A percentile compares a stretch with the other conserved stretches of the same genome.
These are phyloP conservation scores for Xerocomus minutiporus DNA, from an alignment of 1,284 basidiomycete species.

Conservation along the genomic window DNA sequence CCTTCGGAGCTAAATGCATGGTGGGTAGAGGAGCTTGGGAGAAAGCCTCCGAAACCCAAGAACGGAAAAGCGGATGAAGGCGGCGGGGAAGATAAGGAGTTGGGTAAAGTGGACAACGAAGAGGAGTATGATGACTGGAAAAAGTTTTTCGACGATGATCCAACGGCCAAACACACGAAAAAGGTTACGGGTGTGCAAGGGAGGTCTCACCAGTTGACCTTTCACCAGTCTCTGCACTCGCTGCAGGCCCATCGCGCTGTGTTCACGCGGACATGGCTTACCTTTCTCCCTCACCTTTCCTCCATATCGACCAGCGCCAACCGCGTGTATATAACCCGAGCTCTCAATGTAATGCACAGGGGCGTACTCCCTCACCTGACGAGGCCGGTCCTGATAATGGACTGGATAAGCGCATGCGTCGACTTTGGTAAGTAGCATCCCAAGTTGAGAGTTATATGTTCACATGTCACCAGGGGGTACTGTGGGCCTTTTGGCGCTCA, in stretches of 20 bases:
- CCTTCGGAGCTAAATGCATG: constrained; percentile 77
- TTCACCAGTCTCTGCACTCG: constrained; percentile 73
- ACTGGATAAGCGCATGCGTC: constrained; percentile 89
- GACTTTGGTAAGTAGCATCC: constrained; percentile 60
- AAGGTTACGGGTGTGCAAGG: constrained; percentile 38
- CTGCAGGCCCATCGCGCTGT: constrained; percentile 71
- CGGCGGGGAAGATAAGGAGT: constrained; percentile 41
- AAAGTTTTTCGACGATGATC: constrained; percentile 72
- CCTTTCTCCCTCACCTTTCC: constrained; percentile 60
- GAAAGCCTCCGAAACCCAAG: constrained; percentile 53
- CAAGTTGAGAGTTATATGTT: neutral
- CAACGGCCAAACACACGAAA: constrained; percentile 34
- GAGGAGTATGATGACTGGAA: constrained; percentile 71
- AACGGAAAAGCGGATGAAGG: constrained; percentile 38
- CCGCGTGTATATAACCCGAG: constrained; percentile 52
- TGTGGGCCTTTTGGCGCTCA: constrained; percentile 87
- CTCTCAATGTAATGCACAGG: constrained; percentile 77
- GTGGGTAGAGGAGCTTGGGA: constrained; percentile 75
- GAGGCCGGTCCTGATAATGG: constrained; percentile 80
- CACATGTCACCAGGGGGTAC: constrained; percentile 59
- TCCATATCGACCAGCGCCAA: constrained; percentile 36
- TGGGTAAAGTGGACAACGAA: constrained; percentile 37
- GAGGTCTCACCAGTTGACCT: constrained; percentile 59
- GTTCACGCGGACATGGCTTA: constrained; percentile 76
- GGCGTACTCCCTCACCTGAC: constrained; percentile 84